Evolutionary conservation across 257 asterid genomes (phyloP).

Genomic region (Primulina tabacum): DNA sequence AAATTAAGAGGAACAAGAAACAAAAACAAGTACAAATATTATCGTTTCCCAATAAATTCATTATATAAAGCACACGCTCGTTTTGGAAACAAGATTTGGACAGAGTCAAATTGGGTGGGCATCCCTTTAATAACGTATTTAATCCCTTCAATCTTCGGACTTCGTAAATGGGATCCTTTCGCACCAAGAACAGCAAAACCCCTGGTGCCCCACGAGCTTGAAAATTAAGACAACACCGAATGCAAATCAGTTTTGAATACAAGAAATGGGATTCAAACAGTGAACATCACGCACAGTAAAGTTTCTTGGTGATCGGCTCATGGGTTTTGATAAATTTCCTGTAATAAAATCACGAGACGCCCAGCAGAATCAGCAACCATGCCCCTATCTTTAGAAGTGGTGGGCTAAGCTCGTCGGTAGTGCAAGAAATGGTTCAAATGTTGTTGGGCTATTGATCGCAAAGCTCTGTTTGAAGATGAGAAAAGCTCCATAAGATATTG

Average conservation of each 20-base stretch:
- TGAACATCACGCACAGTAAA: conserved; percentile 33
- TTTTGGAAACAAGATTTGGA: too few relatives aligned
- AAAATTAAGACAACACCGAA: conserved; percentile 4
- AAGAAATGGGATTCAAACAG: not conserved
- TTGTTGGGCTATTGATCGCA: not conserved
- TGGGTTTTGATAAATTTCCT: conserved; percentile 16
- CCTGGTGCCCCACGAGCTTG: conserved; percentile 53
- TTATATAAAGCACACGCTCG: too few relatives aligned
- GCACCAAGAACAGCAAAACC: conserved; percentile 56
- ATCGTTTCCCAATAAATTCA: too few relatives aligned
- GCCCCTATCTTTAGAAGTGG: not conserved
- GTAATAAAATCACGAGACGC: conserved; percentile 4
- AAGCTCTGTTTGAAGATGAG: too few relatives aligned
- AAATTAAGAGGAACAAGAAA: too few relatives aligned
- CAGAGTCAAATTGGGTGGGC: too few relatives aligned
- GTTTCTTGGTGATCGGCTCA: conserved; percentile 41
- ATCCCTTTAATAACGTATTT: conserved; percentile 40
- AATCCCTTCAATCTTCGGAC: conserved; percentile 70
- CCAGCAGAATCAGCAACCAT: not conserved
- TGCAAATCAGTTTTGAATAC: conserved; percentile 19
- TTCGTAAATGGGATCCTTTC: conserved; percentile 40
- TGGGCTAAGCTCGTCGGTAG: not conserved
- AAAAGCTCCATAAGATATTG: too few relatives aligned
- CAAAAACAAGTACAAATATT: too few relatives aligned
- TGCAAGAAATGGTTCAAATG: not conserved